phyloP scores from a whole-genome alignment of 441 rosid species.

The Breynia disticha region DNA sequence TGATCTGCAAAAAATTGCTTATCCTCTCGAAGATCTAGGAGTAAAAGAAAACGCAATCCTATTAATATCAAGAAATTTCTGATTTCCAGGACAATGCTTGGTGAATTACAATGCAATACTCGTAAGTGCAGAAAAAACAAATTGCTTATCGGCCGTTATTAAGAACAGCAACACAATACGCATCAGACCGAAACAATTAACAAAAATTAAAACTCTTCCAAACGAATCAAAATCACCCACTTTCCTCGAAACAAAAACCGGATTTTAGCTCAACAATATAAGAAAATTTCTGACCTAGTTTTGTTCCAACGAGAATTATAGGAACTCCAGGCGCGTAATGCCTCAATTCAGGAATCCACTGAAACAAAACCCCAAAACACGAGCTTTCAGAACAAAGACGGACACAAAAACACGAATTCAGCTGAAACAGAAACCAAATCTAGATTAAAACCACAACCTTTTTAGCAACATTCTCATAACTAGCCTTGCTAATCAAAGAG shows the following conservation, averaged over 20 bases:
- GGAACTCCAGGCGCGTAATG: conserved; percentile 83
- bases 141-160: too few species aligned
- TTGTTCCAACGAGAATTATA: conserved; percentile 73
- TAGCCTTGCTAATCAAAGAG: conserved; percentile 83
- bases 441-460: conserved; percentile 35
- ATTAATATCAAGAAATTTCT: not conserved
- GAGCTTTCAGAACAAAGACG: conserved; percentile 13
- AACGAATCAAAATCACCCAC: too few species aligned
- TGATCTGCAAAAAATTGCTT: conserved; percentile 59
- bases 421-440: not conserved
- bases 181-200: too few species aligned
- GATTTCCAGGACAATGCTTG: not conserved
- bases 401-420: not conserved
- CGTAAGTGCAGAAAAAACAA: too few species aligned
- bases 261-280: too few species aligned
- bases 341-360: conserved; percentile 86
- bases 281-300: conserved; percentile 41
- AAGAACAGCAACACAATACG: too few species aligned
- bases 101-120: too few species aligned
- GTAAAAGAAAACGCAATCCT: not conserved
- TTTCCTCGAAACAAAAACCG: too few species aligned
- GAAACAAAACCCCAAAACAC: conserved; percentile 17
- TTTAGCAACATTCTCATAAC: conserved; percentile 76
- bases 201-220: too few species aligned
- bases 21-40: conserved; percentile 64